phyloP scores from a whole-genome alignment of 768 basidiomycete species.

The Tubosaeta sp. region DNA sequence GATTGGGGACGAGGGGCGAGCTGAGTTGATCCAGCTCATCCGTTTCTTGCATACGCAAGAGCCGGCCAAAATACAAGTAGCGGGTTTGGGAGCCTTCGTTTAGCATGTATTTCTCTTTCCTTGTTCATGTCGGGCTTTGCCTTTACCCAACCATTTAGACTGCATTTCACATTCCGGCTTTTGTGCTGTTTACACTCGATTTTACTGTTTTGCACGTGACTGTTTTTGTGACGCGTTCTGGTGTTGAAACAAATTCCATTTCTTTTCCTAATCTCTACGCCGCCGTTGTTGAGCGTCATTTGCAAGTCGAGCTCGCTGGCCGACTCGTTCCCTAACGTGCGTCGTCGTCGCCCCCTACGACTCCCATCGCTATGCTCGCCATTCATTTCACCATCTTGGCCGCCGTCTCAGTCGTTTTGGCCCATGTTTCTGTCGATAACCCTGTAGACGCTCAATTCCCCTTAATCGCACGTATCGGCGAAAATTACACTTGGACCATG shows the following conservation, averaged over 20 bases:
- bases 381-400: constrained; percentile 51
- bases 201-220: constrained; percentile 24
- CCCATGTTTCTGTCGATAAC: constrained; percentile 49
- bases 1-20: constrained; percentile 73
- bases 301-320: constrained; percentile 52
- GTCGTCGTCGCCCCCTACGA: constrained; percentile 41
- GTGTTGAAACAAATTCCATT: constrained; percentile 14
- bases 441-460: constrained; percentile 74
- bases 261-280: constrained; percentile 4
- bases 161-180: constrained; percentile 7
- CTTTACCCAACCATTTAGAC: constrained; percentile 19
- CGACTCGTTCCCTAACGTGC: constrained; percentile 43
- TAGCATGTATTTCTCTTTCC: constrained; percentile 22
- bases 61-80: constrained; percentile 75
- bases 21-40: constrained; percentile 71
- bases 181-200: background rate
- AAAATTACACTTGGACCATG: constrained; percentile 68
- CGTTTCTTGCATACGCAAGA: constrained; percentile 67
- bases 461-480: constrained; percentile 62
- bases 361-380: constrained; percentile 60
- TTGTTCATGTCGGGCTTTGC: constrained; percentile 1
- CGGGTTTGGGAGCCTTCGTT: constrained; percentile 61
- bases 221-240: constrained; percentile 12
- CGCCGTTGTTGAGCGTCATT: background rate
- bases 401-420: constrained; percentile 36